Percentiles rank a stretch among this genome's conserved stretches.
These are phyloP conservation scores for Lentinula detonsa DNA, from an alignment of 768 basidiomycete species.

Conservation along the genomic window DNA sequence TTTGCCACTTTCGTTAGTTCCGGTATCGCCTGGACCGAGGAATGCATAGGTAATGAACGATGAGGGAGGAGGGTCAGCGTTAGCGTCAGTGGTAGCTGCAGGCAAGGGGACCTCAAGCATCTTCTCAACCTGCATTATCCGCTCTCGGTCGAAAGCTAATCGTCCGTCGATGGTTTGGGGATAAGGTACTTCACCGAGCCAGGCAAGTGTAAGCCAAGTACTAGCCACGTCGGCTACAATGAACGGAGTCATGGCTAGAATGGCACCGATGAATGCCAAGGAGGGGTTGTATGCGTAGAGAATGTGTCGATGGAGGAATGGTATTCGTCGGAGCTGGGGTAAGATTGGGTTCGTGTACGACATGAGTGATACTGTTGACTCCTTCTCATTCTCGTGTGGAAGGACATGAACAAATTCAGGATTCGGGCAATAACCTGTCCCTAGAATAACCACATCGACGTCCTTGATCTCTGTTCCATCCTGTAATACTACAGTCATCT, in stretches of 20 bases:
- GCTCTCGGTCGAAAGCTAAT: constrained; percentile 29
- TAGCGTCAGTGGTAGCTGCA: too few relatives aligned
- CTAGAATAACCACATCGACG: constrained; percentile 37
- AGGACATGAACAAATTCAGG: constrained; percentile 25
- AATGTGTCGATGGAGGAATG: constrained; percentile 37
- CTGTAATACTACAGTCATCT: constrained; percentile 27
- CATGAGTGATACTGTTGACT: not conserved
- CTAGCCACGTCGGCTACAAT: constrained; percentile 41
- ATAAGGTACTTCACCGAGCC: constrained; percentile 24
- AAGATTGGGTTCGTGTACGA: not conserved
- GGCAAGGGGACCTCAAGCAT: not conserved
- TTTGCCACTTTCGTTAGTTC: not conserved
- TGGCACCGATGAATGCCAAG: constrained; percentile 38
- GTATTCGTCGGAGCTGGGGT: constrained; percentile 24
- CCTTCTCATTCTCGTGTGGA: too few relatives aligned
- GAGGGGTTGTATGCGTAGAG: constrained; percentile 41
- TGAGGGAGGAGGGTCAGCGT: constrained; percentile 10
- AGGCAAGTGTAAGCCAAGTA: constrained; percentile 42
- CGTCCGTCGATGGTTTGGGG: constrained; percentile 27
- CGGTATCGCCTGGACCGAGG: constrained; percentile 15
- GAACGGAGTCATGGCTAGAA: constrained; percentile 42
- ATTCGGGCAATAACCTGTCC: constrained; percentile 40
- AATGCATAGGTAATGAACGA: constrained; percentile 29
- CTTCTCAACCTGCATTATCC: constrained; percentile 20
- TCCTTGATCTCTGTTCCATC: constrained; percentile 32